A percentile compares a stretch with the other conserved stretches of the same genome.
phyloP scores from a whole-genome alignment of 2,329 filamentous ascomycete species.

The Colletotrichum camelliae region DNA sequence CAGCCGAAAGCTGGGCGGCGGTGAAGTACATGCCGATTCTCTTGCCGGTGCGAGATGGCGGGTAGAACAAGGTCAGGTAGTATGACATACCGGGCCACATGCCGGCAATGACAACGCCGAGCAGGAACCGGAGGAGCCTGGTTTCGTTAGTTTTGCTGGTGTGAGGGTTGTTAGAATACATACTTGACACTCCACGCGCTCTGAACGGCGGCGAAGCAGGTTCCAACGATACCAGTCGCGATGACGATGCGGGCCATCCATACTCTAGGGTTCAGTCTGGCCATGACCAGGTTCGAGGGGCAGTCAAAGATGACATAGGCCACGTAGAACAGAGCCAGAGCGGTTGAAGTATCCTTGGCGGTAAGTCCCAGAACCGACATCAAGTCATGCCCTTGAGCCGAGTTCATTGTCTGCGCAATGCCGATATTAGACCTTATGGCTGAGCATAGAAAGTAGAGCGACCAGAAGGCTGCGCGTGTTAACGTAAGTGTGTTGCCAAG shows the following conservation, averaged over 20 bases:
- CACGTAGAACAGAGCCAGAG: slow-evolving; percentile 88
- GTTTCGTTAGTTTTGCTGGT: slow-evolving; percentile 14
- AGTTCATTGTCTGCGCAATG: slow-evolving; percentile 94
- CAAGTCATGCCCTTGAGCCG: slow-evolving; percentile 73
- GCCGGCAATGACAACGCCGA: slow-evolving; percentile 87
- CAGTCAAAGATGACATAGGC: slow-evolving; percentile 90
- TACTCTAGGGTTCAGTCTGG: slow-evolving; percentile 78
- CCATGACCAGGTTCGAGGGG: slow-evolving; percentile 90
- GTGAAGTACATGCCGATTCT: slow-evolving; percentile 91
- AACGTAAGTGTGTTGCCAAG: too few relatives aligned
- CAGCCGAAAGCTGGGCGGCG: slow-evolving; percentile 85
- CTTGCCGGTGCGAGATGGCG: slow-evolving; percentile 84
- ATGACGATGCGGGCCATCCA: slow-evolving; percentile 95
- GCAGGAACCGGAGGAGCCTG: slow-evolving; percentile 78
- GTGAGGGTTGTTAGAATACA: slow-evolving; percentile 27
- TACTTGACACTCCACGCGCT: slow-evolving; percentile 85
- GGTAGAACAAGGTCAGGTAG: slow-evolving; percentile 91
- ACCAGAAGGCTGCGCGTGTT: slow-evolving; percentile 72
- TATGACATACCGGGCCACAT: slow-evolving; percentile 98
- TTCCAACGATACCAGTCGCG: slow-evolving; percentile 82
- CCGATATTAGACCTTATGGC: slow-evolving; percentile 92
- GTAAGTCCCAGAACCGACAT: slow-evolving; percentile 71
- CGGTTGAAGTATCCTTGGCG: slow-evolving; percentile 80
- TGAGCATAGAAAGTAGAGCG: slow-evolving; percentile 89
- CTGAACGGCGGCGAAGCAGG: slow-evolving; percentile 82